These are phyloP conservation scores for Aegilops tauschii DNA, from an alignment of 176 grass and related monocot species.

Conservation along the genomic window DNA sequence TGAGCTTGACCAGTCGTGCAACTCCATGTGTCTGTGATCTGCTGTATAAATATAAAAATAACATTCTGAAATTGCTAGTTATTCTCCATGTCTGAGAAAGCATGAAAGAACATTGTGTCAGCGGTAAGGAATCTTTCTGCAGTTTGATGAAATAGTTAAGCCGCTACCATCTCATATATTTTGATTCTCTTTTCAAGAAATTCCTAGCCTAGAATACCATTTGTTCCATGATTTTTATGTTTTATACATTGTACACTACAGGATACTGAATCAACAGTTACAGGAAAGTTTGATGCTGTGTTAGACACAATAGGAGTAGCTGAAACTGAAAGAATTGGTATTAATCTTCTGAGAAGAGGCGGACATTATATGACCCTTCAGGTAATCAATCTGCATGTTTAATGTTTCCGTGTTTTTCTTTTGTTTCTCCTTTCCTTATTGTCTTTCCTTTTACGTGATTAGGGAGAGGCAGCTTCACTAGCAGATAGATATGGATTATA, in stretches of 20 bases:
- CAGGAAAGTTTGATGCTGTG: constrained; percentile 88
- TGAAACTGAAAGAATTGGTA: constrained; percentile 86
- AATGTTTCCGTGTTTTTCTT: not conserved
- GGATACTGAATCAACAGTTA: constrained; percentile 72
- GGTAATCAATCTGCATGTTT: constrained; percentile 38
- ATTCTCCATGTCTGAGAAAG: constrained; percentile 30
- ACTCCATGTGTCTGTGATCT: not conserved
- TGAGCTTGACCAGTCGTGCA: not conserved
- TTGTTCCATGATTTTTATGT: not conserved
- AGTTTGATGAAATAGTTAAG: constrained; percentile 2
- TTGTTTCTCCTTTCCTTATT: constrained; percentile 14
- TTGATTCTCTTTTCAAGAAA: not conserved
- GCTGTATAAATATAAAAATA: not conserved
- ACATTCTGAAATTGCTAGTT: not conserved
- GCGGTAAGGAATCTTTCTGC: not conserved
- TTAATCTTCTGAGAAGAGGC: constrained; percentile 86
- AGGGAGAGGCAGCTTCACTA: constrained; percentile 90
- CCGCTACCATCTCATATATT: not conserved
- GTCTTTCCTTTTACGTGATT: constrained; percentile 12
- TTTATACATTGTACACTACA: constrained; percentile 36
- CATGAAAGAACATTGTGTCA: not conserved
- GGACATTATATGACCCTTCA: constrained; percentile 99
- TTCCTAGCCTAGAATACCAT: not conserved
- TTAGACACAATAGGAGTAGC: constrained; percentile 88
- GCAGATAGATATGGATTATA: constrained; percentile 82